A percentile compares a stretch with the other conserved stretches of the same genome.
phyloP scores from a whole-genome alignment of 2,329 filamentous ascomycete genomes.

The Fusarium irregulare region DNA sequence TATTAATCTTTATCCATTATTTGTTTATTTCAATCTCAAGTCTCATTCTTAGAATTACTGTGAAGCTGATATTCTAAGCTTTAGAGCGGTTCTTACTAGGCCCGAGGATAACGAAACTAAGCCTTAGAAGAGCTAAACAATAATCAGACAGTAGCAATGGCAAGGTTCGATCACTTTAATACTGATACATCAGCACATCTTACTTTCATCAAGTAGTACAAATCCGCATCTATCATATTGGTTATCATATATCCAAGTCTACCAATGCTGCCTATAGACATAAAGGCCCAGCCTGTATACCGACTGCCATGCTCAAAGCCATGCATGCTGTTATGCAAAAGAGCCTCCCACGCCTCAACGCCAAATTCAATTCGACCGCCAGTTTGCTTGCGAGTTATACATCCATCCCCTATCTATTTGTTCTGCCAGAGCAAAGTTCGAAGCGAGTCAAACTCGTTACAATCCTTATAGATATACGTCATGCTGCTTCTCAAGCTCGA shows the following conservation, averaged over 20 bases:
- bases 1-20: neutral
- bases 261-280: slow-evolving; percentile 24
- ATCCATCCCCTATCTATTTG: slow-evolving; percentile 56
- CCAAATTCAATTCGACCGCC: slow-evolving; percentile 32
- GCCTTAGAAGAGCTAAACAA: neutral
- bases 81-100: neutral
- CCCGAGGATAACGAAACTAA: neutral
- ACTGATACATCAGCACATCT: neutral
- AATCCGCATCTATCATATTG: slow-evolving; percentile 21
- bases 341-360: slow-evolving; percentile 26
- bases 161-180: neutral
- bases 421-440: slow-evolving; percentile 90
- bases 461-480: slow-evolving; percentile 95
- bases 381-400: neutral
- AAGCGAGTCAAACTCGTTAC: slow-evolving; percentile 88
- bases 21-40: neutral
- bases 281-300: slow-evolving; percentile 12
- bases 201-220: neutral
- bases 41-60: neutral
- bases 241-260: slow-evolving; percentile 25
- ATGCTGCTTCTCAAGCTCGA: slow-evolving; percentile 93
- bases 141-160: neutral
- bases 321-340: slow-evolving; percentile 34
- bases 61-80: neutral
- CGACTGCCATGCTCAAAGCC: slow-evolving; percentile 10